Conservation (phyloP, 352 stramenopile species). For the Phytophthora melonis region DNA sequence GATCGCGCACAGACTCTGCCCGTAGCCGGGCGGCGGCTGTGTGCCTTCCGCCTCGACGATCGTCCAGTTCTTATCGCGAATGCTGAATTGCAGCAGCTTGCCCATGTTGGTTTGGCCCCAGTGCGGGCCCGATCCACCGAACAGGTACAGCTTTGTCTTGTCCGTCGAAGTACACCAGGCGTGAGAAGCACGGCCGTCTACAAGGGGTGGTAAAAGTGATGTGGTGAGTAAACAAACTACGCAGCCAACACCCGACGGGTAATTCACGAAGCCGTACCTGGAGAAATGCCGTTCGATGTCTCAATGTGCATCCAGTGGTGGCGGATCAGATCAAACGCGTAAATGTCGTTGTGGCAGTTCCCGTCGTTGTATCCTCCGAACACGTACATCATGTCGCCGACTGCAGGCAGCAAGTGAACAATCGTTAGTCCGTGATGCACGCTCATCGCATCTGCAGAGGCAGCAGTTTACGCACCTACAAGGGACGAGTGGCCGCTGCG, state of each 20-base stretch:
- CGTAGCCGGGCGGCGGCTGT: constrained; percentile 77
- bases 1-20: constrained; percentile 80
- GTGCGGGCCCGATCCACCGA: constrained; percentile 78
- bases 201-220: not conserved
- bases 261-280: constrained; percentile 43
- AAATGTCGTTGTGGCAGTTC: constrained; percentile 89
- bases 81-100: constrained; percentile 84
- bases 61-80: constrained; percentile 83
- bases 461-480: constrained; percentile 53
- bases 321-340: constrained; percentile 81
- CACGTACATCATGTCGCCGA: constrained; percentile 83
- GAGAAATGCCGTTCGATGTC: constrained; percentile 75
- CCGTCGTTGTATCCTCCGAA: constrained; percentile 90
- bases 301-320: constrained; percentile 85
- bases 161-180: constrained; percentile 81
- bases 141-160: constrained; percentile 82
- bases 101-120: constrained; percentile 91
- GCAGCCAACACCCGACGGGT: not conserved
- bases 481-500: constrained; percentile 84
- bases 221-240: constrained; percentile 5
- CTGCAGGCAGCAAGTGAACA: no score
- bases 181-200: constrained; percentile 79
- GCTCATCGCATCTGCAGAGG: no score
- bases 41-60: constrained; percentile 76
- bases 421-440: no score